Base-by-base conservation (phyloP, 2,329 filamentous ascomycete species). In the Endoconidiophora polonica region DNA sequence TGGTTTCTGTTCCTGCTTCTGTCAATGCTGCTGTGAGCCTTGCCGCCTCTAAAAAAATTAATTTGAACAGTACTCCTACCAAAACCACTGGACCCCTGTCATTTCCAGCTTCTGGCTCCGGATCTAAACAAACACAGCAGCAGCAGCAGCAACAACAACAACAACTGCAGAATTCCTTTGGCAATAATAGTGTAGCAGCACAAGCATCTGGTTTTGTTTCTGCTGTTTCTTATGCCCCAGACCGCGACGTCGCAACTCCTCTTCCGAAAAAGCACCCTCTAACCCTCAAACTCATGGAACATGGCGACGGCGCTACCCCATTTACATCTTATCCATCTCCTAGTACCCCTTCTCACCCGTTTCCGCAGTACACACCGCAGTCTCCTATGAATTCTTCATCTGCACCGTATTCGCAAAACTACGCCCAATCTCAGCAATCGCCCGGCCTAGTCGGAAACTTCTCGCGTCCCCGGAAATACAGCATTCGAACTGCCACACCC, bases 381-480 rank as follows among this genome's bases (percentile, higher is more conserved):
- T 41, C 38, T 41, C 38, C 38, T 37, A 37, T 29, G 22, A 37
- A 5, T 24, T 39, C 44, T 38, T 38, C 44, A 14, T 24, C 44
- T n/a, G 20, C 44, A 2, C 20, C 44, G 12, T 33, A 33, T 33
- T 10, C 26, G 26, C 26, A 33, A 5, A 33, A 16, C 43, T 26
- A 45, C 43, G 22, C 5, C 20, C 26, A 7, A 12, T 23, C 43
- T 45, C 39, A 43, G 14, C 46, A 43, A 18, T 40, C 46, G 9
- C 43, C 43, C 16, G 46, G 46, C 24, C 14, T 14, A 43, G 65
- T 74, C 43, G 70, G 71, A 57, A 78, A 78, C 60, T 78, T 78
- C 59, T 78, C 74, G n/a, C 68, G 74, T 38, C 74, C 74, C 40
- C 66, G 74, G 52, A 74, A 74, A 54, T 63, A 66, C 38, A 77